These are phyloP conservation scores for Favolaschia claudopus DNA, from an alignment of 768 basidiomycete genomes.

Conservation along the genomic window DNA sequence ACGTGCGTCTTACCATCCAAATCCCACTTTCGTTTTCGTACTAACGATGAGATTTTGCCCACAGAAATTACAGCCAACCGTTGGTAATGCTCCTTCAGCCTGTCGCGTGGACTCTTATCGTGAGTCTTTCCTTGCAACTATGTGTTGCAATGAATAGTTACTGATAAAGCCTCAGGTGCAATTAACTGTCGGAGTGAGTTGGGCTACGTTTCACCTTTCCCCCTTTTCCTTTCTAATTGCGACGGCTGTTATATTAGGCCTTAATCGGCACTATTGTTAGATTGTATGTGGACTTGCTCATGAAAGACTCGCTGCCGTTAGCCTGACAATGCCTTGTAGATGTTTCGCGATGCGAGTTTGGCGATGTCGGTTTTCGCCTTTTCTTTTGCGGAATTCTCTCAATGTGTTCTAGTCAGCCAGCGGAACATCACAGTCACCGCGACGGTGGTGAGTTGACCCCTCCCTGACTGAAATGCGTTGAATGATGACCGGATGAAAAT, in stretches of 20 bases:
- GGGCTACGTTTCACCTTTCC: neutral
- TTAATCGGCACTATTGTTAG: constrained; percentile 63
- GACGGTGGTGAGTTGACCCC: constrained; percentile 48
- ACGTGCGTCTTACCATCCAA: constrained; percentile 45
- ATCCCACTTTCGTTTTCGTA: neutral
- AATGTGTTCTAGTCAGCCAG: constrained; percentile 57
- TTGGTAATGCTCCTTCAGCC: constrained; percentile 33
- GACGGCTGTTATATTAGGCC: constrained; percentile 37
- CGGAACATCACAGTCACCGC: constrained; percentile 55
- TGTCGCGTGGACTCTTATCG: constrained; percentile 51
- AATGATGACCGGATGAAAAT: neutral
- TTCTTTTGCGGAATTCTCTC: constrained; percentile 3
- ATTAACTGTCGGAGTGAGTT: constrained; percentile 44
- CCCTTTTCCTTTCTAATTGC: neutral
- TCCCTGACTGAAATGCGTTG: too few relatives aligned
- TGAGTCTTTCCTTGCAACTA: constrained; percentile 21
- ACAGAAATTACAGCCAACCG: constrained; percentile 47
- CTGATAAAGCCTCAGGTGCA: constrained; percentile 28
- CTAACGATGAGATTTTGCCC: neutral
- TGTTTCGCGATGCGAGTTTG: constrained; percentile 68
- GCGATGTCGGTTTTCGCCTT: constrained; percentile 52
- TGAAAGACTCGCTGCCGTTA: neutral
- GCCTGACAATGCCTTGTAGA: constrained; percentile 36
- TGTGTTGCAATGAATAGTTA: neutral
- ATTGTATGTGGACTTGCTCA: constrained; percentile 44